These are phyloP conservation scores for Ascochyta koolunga DNA, from an alignment of 2,329 filamentous ascomycete genomes.

Conservation along the genomic window DNA sequence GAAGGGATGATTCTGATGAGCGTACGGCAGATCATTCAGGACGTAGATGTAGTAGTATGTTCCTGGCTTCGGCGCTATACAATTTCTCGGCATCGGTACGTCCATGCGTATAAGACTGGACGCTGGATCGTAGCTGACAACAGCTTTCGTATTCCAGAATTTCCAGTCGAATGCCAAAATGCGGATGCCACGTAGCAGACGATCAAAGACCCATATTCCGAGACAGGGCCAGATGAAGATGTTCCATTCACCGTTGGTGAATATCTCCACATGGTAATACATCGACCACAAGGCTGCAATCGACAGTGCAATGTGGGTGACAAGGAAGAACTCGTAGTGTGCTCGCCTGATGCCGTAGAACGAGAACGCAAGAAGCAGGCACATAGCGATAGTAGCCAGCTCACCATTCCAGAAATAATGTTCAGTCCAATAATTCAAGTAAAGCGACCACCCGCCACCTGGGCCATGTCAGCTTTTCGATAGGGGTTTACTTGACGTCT, in stretches of 20 bases:
- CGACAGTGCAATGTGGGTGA: conserved; percentile 51
- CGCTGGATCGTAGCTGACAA: conserved; percentile 51
- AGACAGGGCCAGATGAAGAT: conserved; percentile 58
- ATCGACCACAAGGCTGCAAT: conserved; percentile 56
- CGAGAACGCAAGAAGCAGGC: conserved; percentile 54
- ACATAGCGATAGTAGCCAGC: conserved; percentile 54
- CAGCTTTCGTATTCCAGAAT: conserved; percentile 45
- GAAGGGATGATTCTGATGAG: conserved; percentile 58
- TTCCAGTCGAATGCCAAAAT: conserved; percentile 53
- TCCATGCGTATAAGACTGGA: conserved; percentile 57
- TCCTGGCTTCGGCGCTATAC: conserved; percentile 50
- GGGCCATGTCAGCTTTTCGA: neutral
- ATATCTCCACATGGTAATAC: conserved; percentile 62
- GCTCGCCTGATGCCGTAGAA: conserved; percentile 59
- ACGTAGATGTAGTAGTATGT: conserved; percentile 60
- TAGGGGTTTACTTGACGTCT: neutral
- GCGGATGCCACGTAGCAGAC: conserved; percentile 54
- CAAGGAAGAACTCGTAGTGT: conserved; percentile 54
- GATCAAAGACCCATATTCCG: conserved; percentile 58
- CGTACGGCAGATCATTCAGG: conserved; percentile 52
- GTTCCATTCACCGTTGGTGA: conserved; percentile 55
- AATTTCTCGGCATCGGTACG: conserved; percentile 45
- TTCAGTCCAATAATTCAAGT: conserved; percentile 45
- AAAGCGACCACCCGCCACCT: conserved; percentile 49
- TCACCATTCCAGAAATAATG: conserved; percentile 60